These are phyloP conservation scores for Elsinoe necatrix DNA, from an alignment of 2,329 filamentous ascomycete genomes.

Conservation along the genomic window DNA sequence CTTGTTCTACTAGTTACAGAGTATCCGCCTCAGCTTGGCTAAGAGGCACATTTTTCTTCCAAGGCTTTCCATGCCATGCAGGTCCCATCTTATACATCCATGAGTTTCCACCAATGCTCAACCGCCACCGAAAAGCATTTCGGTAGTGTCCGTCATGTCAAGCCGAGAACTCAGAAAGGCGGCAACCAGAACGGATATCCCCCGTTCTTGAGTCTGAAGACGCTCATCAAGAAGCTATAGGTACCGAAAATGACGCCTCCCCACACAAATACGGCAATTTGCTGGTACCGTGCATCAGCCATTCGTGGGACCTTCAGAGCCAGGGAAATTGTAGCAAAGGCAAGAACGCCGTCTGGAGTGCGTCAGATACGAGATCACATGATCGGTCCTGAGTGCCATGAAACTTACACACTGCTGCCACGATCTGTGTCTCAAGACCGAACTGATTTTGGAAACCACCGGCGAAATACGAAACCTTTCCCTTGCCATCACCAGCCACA, in stretches of 20 bases:
- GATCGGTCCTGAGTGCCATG: background rate
- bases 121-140: background rate
- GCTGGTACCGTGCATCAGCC: conserved; percentile 64
- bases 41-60: background rate
- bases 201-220: conserved; percentile 90
- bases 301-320: conserved; percentile 90
- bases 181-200: conserved; percentile 92
- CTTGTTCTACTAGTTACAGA: conserved; percentile 3
- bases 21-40: background rate
- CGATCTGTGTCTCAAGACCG: conserved; percentile 89
- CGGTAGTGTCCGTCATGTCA: background rate
- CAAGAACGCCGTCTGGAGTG: conserved; percentile 60
- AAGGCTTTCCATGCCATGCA: conserved; percentile 6
- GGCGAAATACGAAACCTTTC: conserved; percentile 84
- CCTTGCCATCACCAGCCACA: conserved; percentile 72
- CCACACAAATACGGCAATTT: conserved; percentile 74
- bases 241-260: conserved; percentile 65
- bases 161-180: conserved; percentile 54
- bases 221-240: conserved; percentile 89
- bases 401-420: conserved; percentile 82
- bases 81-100: conserved; percentile 4
- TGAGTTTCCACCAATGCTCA: conserved; percentile 11
- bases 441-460: conserved; percentile 88
- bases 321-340: conserved; percentile 85
- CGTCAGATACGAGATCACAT: conserved; percentile 16